Percentiles rank a stretch among this genome's conserved stretches.
Conservation (phyloP, 2,329 filamentous ascomycete species). For the Epichloe gansuensis region DNA sequence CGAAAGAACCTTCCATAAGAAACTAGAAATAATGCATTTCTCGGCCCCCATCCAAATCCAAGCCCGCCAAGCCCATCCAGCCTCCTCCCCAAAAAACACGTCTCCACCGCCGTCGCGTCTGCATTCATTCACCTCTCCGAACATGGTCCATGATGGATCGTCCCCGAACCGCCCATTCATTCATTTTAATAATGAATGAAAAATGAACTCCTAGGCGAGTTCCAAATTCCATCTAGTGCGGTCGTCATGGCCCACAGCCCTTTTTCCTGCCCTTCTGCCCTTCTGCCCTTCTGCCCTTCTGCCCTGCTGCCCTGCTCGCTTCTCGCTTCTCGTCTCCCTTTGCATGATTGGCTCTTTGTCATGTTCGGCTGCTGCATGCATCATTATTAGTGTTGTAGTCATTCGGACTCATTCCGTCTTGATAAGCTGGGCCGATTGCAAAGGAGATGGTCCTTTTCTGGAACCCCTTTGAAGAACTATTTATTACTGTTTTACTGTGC, state of each 20-base stretch:
- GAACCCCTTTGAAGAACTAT: no score
- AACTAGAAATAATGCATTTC: no score
- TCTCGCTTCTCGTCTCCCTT: not conserved
- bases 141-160: not conserved
- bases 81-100: slow-evolving; percentile 4
- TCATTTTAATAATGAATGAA: not conserved
- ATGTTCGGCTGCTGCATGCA: no score
- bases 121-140: not conserved
- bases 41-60: no score
- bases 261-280: not conserved
- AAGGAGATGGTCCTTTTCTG: no score
- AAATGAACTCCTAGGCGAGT: not conserved
- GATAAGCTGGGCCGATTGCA: no score
- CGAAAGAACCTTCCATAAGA: no score
- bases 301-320: no score
- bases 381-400: no score
- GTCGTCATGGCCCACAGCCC: not conserved
- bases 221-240: not conserved
- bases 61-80: not conserved
- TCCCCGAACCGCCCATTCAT: not conserved
- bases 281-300: not conserved
- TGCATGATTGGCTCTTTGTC: not conserved
- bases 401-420: no score
- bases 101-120: slow-evolving; percentile 6
- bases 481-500: no score